Conservation (phyloP, 2,329 filamentous ascomycete genomes). For the Neonectria magnoliae region DNA sequence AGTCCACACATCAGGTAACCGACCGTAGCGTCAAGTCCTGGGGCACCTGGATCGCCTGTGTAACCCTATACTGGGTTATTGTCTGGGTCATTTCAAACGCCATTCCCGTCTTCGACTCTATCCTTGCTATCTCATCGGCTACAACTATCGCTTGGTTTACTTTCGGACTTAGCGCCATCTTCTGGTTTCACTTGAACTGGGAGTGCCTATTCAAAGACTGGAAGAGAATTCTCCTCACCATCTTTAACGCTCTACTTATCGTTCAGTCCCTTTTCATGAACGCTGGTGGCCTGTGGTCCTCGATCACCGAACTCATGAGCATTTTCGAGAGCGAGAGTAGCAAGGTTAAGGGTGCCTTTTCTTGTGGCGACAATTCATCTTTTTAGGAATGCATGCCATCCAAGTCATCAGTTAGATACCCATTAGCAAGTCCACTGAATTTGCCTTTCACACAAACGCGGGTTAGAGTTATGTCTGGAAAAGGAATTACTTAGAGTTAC, state of each 20-base stretch:
- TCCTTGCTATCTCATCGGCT: slow-evolving; percentile 48
- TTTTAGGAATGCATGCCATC: slow-evolving; percentile 22
- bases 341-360: slow-evolving; percentile 44
- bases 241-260: slow-evolving; percentile 44
- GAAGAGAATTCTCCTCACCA: slow-evolving; percentile 33
- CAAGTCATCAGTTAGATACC: neutral
- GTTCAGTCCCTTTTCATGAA: slow-evolving; percentile 49
- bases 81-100: slow-evolving; percentile 49
- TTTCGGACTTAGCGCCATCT: slow-evolving; percentile 47
- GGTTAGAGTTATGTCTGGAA: neutral
- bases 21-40: slow-evolving; percentile 46
- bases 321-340: slow-evolving; percentile 41
- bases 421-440: neutral
- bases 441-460: neutral
- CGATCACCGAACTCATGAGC: slow-evolving; percentile 43
- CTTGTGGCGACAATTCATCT: slow-evolving; percentile 47
- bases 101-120: slow-evolving; percentile 50
- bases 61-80: slow-evolving; percentile 45
- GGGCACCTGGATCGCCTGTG: slow-evolving; percentile 47
- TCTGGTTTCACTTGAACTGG: slow-evolving; percentile 49
- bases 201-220: slow-evolving; percentile 31
- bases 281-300: slow-evolving; percentile 47
- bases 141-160: slow-evolving; percentile 50
- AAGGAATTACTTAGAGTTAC: neutral
- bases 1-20: slow-evolving; percentile 45